These are phyloP conservation scores for Corymbia citriodora DNA, from an alignment of 441 rosid genomes.

Conservation along the genomic window DNA sequence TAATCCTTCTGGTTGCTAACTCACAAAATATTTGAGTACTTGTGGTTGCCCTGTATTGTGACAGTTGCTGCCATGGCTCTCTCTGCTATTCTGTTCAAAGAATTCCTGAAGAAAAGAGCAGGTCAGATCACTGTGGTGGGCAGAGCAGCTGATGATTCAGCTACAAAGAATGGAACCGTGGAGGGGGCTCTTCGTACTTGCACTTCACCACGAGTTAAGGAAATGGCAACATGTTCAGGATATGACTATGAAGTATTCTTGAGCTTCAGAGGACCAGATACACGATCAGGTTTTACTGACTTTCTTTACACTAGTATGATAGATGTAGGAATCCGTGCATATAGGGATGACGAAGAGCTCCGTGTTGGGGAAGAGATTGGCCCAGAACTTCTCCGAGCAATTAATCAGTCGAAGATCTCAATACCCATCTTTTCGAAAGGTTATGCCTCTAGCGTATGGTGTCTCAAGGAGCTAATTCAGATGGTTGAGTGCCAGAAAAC, in stretches of 20 bases:
- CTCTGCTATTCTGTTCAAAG: no score
- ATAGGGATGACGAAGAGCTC: fast-evolving
- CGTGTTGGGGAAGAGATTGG: fast-evolving
- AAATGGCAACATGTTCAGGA: no score
- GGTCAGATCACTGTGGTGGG: no score
- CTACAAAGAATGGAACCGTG: no score
- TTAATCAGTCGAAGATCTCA: fast-evolving
- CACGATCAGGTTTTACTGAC: fast-evolving
- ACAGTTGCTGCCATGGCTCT: no score
- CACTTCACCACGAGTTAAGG: no score
- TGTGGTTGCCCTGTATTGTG: no score
- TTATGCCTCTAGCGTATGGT: fast-evolving
- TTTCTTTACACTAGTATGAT: fast-evolving
- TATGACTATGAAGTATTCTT: background rate
- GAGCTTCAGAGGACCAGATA: background rate
- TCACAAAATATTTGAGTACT: no score
- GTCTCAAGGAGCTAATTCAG: fast-evolving
- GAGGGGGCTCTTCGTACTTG: no score
- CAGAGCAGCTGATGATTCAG: no score
- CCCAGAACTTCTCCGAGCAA: background rate
- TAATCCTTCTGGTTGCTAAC: no score
- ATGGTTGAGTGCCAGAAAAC: background rate
- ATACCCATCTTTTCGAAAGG: background rate
- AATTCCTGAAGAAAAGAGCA: no score
- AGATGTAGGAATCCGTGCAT: fast-evolving